phyloP scores from a whole-genome alignment of 106 monocot species.

The Chionographis japonica region DNA sequence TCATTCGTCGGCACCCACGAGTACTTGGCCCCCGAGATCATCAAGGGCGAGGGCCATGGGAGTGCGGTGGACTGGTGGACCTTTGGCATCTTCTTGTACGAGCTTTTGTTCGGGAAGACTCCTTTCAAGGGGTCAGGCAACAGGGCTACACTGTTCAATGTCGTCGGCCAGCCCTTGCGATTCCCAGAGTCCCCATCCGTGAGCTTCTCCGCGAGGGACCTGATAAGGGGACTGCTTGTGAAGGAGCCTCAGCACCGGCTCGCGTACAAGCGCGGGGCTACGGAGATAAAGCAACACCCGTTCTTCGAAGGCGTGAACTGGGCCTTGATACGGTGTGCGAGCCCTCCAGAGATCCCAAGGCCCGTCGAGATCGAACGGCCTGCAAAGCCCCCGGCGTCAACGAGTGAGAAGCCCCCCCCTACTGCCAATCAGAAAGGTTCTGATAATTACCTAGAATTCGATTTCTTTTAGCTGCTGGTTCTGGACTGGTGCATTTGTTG shows the following conservation, averaged over 20 bases:
- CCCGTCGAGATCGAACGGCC: slow-evolving; percentile 19
- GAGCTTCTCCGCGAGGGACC: slow-evolving; percentile 39
- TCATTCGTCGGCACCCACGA: slow-evolving; percentile 56
- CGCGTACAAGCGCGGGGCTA: slow-evolving; percentile 38
- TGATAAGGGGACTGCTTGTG: slow-evolving; percentile 42
- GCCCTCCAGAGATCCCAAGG: slow-evolving; percentile 43
- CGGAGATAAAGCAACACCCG: slow-evolving; percentile 48
- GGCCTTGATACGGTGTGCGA: slow-evolving; percentile 54
- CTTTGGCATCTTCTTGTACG: slow-evolving; percentile 50
- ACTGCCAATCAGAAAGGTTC: slow-evolving; percentile 21
- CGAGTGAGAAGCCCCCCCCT: slow-evolving; percentile 13
- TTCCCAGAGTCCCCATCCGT: slow-evolving; percentile 42
- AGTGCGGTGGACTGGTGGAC: slow-evolving; percentile 59
- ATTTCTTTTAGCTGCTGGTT: slow-evolving; percentile 40
- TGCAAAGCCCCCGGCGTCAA: slow-evolving; percentile 6
- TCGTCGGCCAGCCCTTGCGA: slow-evolving; percentile 41
- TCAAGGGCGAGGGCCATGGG: slow-evolving; percentile 56
- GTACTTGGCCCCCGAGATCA: slow-evolving; percentile 53
- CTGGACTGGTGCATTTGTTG: background rate
- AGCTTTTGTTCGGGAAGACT: slow-evolving; percentile 49
- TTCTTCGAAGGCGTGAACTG: slow-evolving; percentile 53
- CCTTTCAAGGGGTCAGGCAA: slow-evolving; percentile 53
- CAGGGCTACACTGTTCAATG: slow-evolving; percentile 49
- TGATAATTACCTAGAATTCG: slow-evolving; percentile 46
- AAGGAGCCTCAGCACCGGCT: slow-evolving; percentile 55